Evolutionary conservation across 306 rosid species (phyloP).

Genomic region (barrel medic (Medicago truncatula)): DNA sequence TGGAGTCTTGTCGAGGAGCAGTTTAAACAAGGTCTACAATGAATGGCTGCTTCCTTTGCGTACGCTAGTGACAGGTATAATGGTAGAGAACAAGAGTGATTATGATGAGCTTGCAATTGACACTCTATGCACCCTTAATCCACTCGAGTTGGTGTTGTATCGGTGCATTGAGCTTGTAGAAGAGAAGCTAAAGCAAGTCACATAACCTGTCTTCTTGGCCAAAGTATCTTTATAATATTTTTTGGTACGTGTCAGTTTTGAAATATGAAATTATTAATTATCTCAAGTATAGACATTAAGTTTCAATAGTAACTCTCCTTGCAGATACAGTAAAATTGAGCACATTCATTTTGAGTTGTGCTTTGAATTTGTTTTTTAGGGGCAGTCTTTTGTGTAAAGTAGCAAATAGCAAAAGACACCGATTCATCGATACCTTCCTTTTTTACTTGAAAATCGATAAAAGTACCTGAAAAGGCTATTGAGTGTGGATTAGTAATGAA

Average conservation of each 20-base stretch:
- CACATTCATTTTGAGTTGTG: background rate
- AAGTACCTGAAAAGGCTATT: background rate
- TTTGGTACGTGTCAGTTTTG: background rate
- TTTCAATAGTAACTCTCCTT: background rate
- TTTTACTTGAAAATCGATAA: background rate
- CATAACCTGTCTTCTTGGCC: constrained; percentile 14
- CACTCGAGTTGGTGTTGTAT: constrained; percentile 81
- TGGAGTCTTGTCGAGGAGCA: constrained; percentile 51
- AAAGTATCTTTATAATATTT: background rate
- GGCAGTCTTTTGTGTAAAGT: background rate
- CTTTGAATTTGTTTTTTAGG: background rate
- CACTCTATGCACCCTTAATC: constrained; percentile 79
- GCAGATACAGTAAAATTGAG: background rate
- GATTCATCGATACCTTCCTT: background rate
- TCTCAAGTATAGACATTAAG: background rate
- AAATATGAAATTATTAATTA: constrained; percentile 5
- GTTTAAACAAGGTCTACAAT: constrained; percentile 48
- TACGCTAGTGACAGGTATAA: constrained; percentile 49
- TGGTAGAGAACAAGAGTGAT: constrained; percentile 49
- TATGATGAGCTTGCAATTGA: constrained; percentile 55
- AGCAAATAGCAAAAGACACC: background rate
- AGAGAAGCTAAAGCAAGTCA: constrained; percentile 59
- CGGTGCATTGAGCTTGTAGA: constrained; percentile 91
- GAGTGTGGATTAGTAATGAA: background rate
- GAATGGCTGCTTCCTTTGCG: constrained; percentile 62